A percentile compares a stretch with the other conserved stretches of the same genome.
Conservation (phyloP, 176 grass and related monocot genomes). For the Ensete ventricosum region DNA sequence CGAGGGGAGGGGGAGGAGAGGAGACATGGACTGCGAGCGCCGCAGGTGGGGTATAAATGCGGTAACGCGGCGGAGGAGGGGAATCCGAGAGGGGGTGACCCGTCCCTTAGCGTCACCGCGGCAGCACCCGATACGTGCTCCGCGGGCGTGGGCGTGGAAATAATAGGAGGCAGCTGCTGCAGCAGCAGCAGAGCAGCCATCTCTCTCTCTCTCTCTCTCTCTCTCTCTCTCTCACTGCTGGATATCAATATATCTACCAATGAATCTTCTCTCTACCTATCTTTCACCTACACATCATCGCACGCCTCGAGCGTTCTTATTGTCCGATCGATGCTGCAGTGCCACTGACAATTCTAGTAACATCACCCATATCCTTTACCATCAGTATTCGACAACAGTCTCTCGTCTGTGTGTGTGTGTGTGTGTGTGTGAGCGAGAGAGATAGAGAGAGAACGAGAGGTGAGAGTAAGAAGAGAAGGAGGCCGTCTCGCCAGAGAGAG, state of each 20-base stretch:
- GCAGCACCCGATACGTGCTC: not conserved
- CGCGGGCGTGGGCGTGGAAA: not conserved
- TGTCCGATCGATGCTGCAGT: not conserved
- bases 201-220: no score
- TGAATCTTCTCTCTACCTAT: not conserved
- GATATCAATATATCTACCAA: not conserved
- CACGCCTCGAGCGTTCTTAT: slow-evolving; percentile 13
- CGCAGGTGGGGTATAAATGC: slow-evolving; percentile 16
- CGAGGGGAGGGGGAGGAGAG: slow-evolving; percentile 17
- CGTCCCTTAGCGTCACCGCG: not conserved
- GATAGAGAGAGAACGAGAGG: not conserved
- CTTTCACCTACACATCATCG: not conserved
- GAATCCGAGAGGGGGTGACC: slow-evolving; percentile 32
- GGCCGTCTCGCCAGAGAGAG: not conserved
- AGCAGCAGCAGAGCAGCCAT: not conserved
- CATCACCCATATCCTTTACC: not conserved
- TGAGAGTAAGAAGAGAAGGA: not conserved
- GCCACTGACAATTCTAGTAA: slow-evolving; percentile 23
- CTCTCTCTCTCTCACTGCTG: not conserved
- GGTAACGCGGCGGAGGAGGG: slow-evolving; percentile 14
- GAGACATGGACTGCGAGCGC: slow-evolving; percentile 18
- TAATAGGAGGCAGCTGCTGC: not conserved
- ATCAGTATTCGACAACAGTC: not conserved
- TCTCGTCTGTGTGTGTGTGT: not conserved
- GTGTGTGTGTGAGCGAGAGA: not conserved